phyloP scores from a whole-genome alignment of 345 rosid species.

The Theobroma cacao region DNA sequence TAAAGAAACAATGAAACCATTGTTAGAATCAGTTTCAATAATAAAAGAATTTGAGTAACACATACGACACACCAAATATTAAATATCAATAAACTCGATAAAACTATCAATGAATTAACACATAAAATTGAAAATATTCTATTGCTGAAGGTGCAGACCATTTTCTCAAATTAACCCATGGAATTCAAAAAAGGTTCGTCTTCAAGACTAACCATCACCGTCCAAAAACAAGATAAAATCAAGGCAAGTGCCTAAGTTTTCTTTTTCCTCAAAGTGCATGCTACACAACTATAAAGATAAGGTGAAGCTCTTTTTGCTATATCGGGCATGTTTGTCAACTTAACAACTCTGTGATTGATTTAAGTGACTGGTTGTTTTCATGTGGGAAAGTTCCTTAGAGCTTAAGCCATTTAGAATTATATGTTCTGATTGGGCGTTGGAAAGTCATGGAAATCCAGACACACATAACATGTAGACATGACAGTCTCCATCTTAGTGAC shows the following conservation, averaged over 20 bases:
- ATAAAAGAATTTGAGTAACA: too few species aligned
- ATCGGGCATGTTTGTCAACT: background rate
- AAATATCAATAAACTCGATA: too few species aligned
- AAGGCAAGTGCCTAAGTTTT: background rate
- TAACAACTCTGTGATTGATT: background rate
- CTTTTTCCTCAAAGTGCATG: background rate
- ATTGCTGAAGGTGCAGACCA: too few species aligned
- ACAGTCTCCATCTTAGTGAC: background rate
- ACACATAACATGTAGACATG: background rate
- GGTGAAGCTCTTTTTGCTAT: background rate
- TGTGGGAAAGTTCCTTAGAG: background rate
- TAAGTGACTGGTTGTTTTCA: background rate
- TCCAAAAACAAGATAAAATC: background rate
- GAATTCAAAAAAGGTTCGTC: too few species aligned
- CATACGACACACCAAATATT: too few species aligned
- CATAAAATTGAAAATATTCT: too few species aligned
- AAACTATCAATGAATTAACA: too few species aligned
- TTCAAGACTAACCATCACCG: background rate
- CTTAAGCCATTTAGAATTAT: background rate
- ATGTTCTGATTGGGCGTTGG: background rate
- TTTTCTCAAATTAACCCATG: too few species aligned
- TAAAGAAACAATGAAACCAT: too few species aligned
- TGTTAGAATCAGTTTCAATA: too few species aligned
- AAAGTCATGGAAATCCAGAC: background rate
- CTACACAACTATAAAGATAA: background rate